Evolutionary conservation across 805 yeast genomes (phyloP), one percentile per base, ranked within the genome.

Genomic region (Kazachstania viticola): DNA sequence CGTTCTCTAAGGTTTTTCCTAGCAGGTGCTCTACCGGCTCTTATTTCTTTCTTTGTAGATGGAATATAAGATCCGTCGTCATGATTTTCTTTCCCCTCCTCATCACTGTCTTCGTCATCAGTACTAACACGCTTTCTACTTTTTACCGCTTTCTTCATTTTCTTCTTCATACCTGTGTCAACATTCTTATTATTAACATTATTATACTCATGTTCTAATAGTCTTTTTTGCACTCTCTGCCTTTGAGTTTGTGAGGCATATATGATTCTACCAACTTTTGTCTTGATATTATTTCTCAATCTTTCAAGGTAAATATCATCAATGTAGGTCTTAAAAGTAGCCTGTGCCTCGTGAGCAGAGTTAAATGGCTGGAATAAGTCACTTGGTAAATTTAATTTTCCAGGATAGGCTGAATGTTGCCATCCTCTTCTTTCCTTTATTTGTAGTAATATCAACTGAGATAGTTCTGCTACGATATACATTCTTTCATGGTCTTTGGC

Each of bases 351-450:
- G 12, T 62, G 57, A 2, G 69, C 49, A n/a, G 69, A 61, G 7
- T 62, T 60, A 64, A 79, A 72, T 1, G 80, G 72, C n/a, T 64
- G 58, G 54, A 68, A 83, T 7, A 81, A 49, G 47, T 84, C 95
- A n/a, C 65, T 56, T 0, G 88, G 77, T 14, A 84, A 52, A 14
- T 71, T 69, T 13, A 79, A 53, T 44, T 77, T 79, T 1, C 88
- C 93, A 0, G 94, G 93, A 74, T 87, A 85, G 0, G 85, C 74
- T 16, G 76, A 70, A 34, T 80, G 61, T 15, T 69, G 68, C 94
- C 94, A 83, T 28, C 64, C 65, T 44, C 67, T 74, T 16, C 56
- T 46, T 16, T 69, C 75, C 27, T 76, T 70, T 16, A 73, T 56
- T 34, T 69, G 73, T 33, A 75, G 69, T 28, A 84, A 62, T 5